Evolutionary conservation across 2,329 filamentous ascomycete species (phyloP), one percentile per base, ranked within the genome.

Genomic region (Lasiodiplodia hormozganensis): DNA sequence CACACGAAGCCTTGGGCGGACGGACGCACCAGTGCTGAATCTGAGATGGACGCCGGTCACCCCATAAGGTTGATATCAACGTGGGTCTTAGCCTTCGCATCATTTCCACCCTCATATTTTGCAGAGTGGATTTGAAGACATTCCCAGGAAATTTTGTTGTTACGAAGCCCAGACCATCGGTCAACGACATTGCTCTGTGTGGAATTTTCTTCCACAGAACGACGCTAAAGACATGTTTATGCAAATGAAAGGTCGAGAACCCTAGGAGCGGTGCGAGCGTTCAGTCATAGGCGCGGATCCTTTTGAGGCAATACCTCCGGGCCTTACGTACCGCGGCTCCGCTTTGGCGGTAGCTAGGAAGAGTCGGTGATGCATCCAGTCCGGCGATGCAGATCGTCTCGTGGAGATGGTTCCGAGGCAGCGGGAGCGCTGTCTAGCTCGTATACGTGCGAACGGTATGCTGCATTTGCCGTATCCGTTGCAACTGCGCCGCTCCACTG

Each of bases 291-390:
- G 36, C 38, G 18, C 18, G 23, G 21, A 60, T 6, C 34, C 34
- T 7, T 1, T 25, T 60, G 56, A 25, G 28, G 16, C 18, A 16
- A 25, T 60, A 28, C 12, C 14, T 23, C 38, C 12, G 36, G 21
- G 2, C 38, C 58, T 51, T 43, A 34, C 58, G 25, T 21, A 21
- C 21, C 40, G 23, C 11, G 40, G 16, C 43, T 36, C 23, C 40
- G 23, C 25, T 36, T 34, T 64, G 47, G 60, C 47, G 60, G 60
- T 64, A 64, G 23, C 43, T 38, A 31, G 47, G 43, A 64, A 64
- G 60, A 23, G 31, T 38, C 28, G 25, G 28, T 64, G 60, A 52
- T 18, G 36, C 43, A 64, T 34, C 28, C 28, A 47, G 12, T 11
- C 43, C 10, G 43, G 21, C 47, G 25, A 23, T 7, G 47, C n/a